Percentiles rank a stretch among this genome's conserved stretches.
These are phyloP conservation scores for Pilobolus umbonatus DNA, from an alignment of 192 early-diverging fungal genomes.

Conservation along the genomic window DNA sequence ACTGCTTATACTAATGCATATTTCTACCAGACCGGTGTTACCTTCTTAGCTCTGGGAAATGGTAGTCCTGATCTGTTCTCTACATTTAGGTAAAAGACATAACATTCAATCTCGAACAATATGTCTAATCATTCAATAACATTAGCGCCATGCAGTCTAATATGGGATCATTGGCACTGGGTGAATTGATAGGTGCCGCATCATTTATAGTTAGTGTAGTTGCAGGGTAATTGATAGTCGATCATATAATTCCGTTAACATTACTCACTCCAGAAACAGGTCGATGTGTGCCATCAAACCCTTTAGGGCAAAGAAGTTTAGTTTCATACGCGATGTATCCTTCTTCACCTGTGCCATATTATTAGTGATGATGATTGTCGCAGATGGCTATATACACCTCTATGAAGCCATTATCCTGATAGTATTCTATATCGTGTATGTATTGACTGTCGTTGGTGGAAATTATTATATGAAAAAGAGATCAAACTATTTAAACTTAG, in stretches of 20 bases:
- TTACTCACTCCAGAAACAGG: slow-evolving; percentile 26
- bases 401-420: slow-evolving; percentile 53
- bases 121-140: background rate
- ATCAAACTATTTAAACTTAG: slow-evolving; percentile 35
- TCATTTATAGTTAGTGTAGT: slow-evolving; percentile 39
- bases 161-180: slow-evolving; percentile 76
- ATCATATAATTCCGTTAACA: background rate
- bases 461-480: slow-evolving; percentile 43
- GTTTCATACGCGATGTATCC: slow-evolving; percentile 76
- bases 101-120: slow-evolving; percentile 5
- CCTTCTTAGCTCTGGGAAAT: slow-evolving; percentile 84
- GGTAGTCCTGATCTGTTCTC: slow-evolving; percentile 90
- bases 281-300: slow-evolving; percentile 77
- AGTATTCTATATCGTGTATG: slow-evolving; percentile 57
- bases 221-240: slow-evolving; percentile 20
- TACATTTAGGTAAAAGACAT: slow-evolving; percentile 60
- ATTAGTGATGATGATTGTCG: slow-evolving; percentile 46
- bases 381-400: slow-evolving; percentile 51
- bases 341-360: slow-evolving; percentile 67
- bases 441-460: slow-evolving; percentile 54
- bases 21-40: slow-evolving; percentile 55
- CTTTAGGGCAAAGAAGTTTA: slow-evolving; percentile 59
- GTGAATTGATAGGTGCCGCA: slow-evolving; percentile 86
- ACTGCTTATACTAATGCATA: background rate
- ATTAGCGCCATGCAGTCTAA: slow-evolving; percentile 58